Percentiles rank a stretch among this genome's conserved stretches.
These are phyloP conservation scores for Alternaria longipes DNA, from an alignment of 2,329 filamentous ascomycete species.

Conservation along the genomic window DNA sequence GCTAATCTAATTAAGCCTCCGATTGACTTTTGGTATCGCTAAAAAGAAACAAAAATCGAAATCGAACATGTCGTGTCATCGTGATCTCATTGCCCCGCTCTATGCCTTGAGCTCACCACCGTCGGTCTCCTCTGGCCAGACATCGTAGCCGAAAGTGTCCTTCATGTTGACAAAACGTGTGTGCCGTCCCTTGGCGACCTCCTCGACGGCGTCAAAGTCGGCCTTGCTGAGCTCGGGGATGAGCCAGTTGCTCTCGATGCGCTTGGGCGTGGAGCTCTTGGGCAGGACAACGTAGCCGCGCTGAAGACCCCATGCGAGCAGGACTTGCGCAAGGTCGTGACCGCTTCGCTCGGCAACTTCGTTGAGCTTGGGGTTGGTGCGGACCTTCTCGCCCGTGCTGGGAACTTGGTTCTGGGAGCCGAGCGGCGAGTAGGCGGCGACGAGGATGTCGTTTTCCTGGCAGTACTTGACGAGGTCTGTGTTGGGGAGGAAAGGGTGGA, in stretches of 20 bases:
- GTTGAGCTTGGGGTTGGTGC: conserved; percentile 72
- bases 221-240: conserved; percentile 64
- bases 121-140: conserved; percentile 58
- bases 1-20: conserved; percentile 26
- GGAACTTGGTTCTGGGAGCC: conserved; percentile 76
- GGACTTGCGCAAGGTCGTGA: conserved; percentile 80
- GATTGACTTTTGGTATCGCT: conserved; percentile 37
- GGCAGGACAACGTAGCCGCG: conserved; percentile 64
- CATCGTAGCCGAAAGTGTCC: conserved; percentile 78
- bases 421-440: conserved; percentile 73
- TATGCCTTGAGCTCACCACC: conserved; percentile 39
- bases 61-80: conserved; percentile 10
- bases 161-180: conserved; percentile 83
- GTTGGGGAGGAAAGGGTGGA: conserved; percentile 78
- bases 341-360: conserved; percentile 75
- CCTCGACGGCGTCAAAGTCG: conserved; percentile 68
- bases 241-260: conserved; percentile 69
- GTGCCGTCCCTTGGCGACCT: conserved; percentile 72
- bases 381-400: conserved; percentile 72
- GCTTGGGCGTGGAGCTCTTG: conserved; percentile 54
- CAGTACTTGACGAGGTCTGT: conserved; percentile 67
- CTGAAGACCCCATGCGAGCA: conserved; percentile 84
- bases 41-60: conserved; percentile 19
- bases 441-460: conserved; percentile 66
- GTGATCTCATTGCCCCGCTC: conserved; percentile 4